Conservation (phyloP, 345 rosid genomes). For the Gossypium herbaceum region DNA sequence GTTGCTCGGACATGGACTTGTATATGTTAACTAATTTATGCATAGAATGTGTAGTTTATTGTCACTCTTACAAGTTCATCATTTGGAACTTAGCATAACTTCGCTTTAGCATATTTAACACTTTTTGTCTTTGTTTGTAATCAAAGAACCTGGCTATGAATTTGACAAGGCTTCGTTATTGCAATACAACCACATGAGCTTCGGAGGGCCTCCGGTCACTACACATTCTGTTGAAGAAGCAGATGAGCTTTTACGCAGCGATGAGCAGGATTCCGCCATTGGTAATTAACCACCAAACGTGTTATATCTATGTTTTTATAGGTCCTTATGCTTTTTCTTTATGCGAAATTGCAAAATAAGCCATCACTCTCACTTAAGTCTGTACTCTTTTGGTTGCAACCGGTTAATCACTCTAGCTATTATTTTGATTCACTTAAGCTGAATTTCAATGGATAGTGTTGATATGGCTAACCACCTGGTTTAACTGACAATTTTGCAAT, state of each 20-base stretch:
- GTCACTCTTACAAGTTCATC: neutral
- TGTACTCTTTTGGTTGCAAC: neutral
- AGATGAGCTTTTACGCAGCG: constrained; percentile 50
- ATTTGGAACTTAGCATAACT: neutral
- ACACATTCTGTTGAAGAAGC: constrained; percentile 78
- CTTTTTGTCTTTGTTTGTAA: neutral
- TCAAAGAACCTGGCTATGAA: constrained; percentile 44
- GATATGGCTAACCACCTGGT: neutral
- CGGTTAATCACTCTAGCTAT: neutral
- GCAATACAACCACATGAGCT: constrained; percentile 91
- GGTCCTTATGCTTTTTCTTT: neutral
- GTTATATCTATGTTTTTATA: neutral
- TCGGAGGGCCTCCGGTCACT: constrained; percentile 89
- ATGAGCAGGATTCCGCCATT: constrained; percentile 66
- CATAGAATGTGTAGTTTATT: too few species aligned
- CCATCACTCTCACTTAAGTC: neutral
- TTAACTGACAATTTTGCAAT: neutral
- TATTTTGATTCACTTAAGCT: neutral
- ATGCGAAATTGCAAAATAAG: neutral
- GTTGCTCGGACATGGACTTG: too few species aligned
- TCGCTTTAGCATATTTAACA: neutral
- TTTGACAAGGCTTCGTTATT: constrained; percentile 63
- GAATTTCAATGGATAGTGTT: neutral
- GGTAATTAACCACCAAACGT: constrained; percentile 37
- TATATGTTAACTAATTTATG: too few species aligned